These are phyloP conservation scores for Paxillus rubicundulus DNA, from an alignment of 768 basidiomycete species.

Conservation along the genomic window DNA sequence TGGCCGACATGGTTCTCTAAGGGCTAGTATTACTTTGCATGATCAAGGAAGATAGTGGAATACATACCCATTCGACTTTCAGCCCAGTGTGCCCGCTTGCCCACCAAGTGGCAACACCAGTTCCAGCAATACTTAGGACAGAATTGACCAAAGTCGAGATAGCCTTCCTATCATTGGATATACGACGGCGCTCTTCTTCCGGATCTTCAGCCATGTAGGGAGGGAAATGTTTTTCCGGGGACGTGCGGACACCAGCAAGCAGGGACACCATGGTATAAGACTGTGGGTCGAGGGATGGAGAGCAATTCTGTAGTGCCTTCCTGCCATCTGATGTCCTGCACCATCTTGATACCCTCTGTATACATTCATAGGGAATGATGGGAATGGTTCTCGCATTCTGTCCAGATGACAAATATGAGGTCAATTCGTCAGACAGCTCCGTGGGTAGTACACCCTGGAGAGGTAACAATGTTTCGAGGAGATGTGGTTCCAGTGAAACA, in stretches of 20 bases:
- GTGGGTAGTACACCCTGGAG: constrained; percentile 46
- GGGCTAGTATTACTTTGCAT: constrained; percentile 1
- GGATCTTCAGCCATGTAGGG: constrained; percentile 45
- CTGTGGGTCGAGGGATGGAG: constrained; percentile 46
- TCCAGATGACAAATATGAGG: constrained; percentile 33
- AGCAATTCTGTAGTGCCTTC: constrained; percentile 35
- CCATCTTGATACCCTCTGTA: constrained; percentile 67
- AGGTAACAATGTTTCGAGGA: constrained; percentile 47
- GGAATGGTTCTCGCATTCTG: constrained; percentile 11
- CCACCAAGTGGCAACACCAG: constrained; percentile 72
- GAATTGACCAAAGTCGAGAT: constrained; percentile 72
- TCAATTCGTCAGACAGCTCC: constrained; percentile 42
- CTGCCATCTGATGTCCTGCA: constrained; percentile 51
- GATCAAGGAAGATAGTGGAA: constrained; percentile 1
- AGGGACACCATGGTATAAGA: constrained; percentile 71
- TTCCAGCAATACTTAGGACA: constrained; percentile 63
- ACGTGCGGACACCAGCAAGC: constrained; percentile 75
- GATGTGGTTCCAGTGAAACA: constrained; percentile 68
- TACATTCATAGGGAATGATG: constrained; percentile 61
- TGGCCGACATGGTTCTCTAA: constrained; percentile 60
- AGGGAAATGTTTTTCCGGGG: constrained; percentile 71
- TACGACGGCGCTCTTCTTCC: constrained; percentile 45
- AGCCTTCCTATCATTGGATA: constrained; percentile 55
- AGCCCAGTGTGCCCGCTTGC: constrained; percentile 61
- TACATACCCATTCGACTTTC: constrained; percentile 74